Conservation (phyloP, 306 rosid genomes). For the Vachellia pachyceras region DNA sequence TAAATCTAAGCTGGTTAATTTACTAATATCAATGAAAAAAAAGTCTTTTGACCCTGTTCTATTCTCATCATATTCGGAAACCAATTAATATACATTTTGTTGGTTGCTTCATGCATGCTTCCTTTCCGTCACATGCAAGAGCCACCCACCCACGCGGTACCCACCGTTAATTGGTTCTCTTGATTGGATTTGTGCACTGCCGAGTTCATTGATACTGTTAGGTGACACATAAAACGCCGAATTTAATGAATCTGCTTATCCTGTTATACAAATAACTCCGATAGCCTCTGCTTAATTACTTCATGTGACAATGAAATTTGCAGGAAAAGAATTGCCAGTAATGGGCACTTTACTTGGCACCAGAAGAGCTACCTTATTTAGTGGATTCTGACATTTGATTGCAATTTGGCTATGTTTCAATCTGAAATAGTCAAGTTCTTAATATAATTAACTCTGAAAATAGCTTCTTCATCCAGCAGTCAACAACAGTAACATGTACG, state of each 20-base stretch:
- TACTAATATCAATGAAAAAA: not conserved
- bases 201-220: not conserved
- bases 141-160: not conserved
- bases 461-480: constrained; percentile 12
- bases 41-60: not conserved
- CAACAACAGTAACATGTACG: constrained; percentile 9
- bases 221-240: not conserved
- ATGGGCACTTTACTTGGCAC: constrained; percentile 37
- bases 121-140: not conserved
- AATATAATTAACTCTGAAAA: constrained; percentile 11
- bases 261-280: not conserved
- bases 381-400: not conserved
- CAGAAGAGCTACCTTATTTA: not conserved
- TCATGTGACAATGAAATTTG: constrained; percentile 24
- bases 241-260: not conserved
- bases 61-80: not conserved
- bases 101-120: not conserved
- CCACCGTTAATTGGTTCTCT: not conserved
- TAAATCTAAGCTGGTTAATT: not conserved
- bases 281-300: constrained; percentile 16
- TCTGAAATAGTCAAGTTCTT: not conserved
- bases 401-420: not conserved
- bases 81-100: not conserved
- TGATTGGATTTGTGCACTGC: not conserved
- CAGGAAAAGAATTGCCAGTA: constrained; percentile 29